Evolutionary conservation across 2,329 filamentous ascomycete species (phyloP).

Genomic region (Venturiaceae sp.): DNA sequence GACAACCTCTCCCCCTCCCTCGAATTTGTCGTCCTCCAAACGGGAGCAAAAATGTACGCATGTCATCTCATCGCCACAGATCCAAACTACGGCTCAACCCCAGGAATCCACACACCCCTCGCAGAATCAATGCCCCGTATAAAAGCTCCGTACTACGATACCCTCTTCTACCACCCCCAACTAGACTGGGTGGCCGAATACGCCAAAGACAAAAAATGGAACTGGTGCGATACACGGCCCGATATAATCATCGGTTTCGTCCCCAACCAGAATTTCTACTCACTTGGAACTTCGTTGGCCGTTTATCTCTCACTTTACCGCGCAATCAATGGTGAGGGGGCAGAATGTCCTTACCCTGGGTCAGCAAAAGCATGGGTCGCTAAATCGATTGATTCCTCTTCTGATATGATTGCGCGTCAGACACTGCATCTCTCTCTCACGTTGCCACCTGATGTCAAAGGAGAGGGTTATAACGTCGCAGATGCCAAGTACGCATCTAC

Average conservation of each 20-base stretch:
- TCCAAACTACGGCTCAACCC: slow-evolving; percentile 15
- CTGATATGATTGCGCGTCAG: slow-evolving; percentile 28
- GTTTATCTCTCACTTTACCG: slow-evolving; percentile 24
- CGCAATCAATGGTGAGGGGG: slow-evolving; percentile 24
- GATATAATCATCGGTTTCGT: slow-evolving; percentile 28
- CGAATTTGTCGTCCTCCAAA: slow-evolving; percentile 28
- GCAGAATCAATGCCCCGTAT: slow-evolving; percentile 22
- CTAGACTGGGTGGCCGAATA: slow-evolving; percentile 23
- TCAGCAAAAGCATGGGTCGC: slow-evolving; percentile 21
- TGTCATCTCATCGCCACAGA: slow-evolving; percentile 31
- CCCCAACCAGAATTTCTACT: slow-evolving; percentile 27
- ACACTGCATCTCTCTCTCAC: slow-evolving; percentile 38
- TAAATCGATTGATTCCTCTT: slow-evolving; percentile 22
- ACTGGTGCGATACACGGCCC: slow-evolving; percentile 25
- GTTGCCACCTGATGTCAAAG: slow-evolving; percentile 36
- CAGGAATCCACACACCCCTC: slow-evolving; percentile 24
- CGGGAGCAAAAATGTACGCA: slow-evolving; percentile 29
- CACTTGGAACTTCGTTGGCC: slow-evolving; percentile 21
- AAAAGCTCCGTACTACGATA: slow-evolving; percentile 17
- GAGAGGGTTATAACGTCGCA: slow-evolving; percentile 18
- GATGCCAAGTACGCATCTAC: slow-evolving; percentile 11
- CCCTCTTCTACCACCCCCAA: slow-evolving; percentile 28
- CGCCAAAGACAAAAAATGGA: slow-evolving; percentile 23
- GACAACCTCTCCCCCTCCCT: slow-evolving; percentile 23
- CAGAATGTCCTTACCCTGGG: slow-evolving; percentile 26